Evolutionary conservation across 768 basidiomycete genomes (phyloP).

Genomic region (Hydnomerulius pinastri): DNA sequence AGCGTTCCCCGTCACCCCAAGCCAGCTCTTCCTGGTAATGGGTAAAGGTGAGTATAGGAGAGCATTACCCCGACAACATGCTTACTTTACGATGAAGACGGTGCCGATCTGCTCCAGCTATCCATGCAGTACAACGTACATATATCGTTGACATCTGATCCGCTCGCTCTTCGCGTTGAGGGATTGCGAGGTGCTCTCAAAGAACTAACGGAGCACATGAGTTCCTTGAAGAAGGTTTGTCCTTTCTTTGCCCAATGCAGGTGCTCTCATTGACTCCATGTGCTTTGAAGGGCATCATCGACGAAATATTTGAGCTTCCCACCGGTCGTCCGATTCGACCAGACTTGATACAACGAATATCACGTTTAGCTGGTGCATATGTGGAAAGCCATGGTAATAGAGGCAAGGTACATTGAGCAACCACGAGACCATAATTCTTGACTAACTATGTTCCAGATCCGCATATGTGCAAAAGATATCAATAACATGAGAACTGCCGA

Average conservation of each 20-base stretch:
- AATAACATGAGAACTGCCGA: constrained; percentile 45
- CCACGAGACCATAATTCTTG: not conserved
- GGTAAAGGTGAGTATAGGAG: constrained; percentile 55
- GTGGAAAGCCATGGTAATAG: constrained; percentile 50
- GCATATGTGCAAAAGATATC: constrained; percentile 51
- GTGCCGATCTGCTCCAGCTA: constrained; percentile 57
- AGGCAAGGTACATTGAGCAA: constrained; percentile 43
- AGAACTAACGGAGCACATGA: constrained; percentile 47
- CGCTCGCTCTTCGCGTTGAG: constrained; percentile 60
- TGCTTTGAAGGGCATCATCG: constrained; percentile 23
- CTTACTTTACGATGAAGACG: constrained; percentile 47
- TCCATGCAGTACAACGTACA: constrained; percentile 64
- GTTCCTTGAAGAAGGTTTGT: constrained; percentile 51
- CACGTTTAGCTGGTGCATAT: constrained; percentile 67
- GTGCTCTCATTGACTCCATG: not conserved
- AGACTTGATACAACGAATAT: constrained; percentile 61
- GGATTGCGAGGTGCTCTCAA: constrained; percentile 57
- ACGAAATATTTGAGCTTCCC: constrained; percentile 46
- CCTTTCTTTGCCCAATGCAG: not conserved
- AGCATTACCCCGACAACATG: not conserved
- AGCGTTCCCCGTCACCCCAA: constrained; percentile 61
- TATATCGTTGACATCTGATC: constrained; percentile 55
- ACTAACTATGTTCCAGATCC: constrained; percentile 42
- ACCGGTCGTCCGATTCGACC: constrained; percentile 41
- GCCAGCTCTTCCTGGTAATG: constrained; percentile 68